Evolutionary conservation across 2,329 filamentous ascomycete species (phyloP).

Genomic region (Trichoderma aggressivum): DNA sequence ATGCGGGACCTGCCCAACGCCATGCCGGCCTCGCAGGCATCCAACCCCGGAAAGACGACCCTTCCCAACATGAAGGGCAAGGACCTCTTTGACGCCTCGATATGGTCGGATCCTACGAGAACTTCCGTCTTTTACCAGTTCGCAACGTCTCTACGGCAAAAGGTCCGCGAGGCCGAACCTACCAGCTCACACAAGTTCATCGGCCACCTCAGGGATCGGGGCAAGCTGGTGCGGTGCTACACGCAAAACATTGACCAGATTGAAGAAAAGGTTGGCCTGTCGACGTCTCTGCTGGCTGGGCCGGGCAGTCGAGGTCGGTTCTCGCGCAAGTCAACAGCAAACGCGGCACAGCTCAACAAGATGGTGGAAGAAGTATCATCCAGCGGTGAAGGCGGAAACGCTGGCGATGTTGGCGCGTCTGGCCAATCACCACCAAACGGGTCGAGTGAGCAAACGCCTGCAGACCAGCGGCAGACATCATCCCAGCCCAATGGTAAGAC

Average conservation of each 20-base stretch:
- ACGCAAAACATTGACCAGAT: conserved; percentile 75
- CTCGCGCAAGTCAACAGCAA: conserved; percentile 45
- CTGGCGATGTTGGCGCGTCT: neutral
- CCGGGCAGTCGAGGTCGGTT: conserved; percentile 61
- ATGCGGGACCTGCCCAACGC: conserved; percentile 40
- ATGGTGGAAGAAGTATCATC: conserved; percentile 37
- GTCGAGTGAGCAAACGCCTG: conserved; percentile 15
- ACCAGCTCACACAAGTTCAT: conserved; percentile 68
- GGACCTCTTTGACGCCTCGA: conserved; percentile 67
- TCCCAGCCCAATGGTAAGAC: conserved; percentile 2
- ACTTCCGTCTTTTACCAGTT: conserved; percentile 73
- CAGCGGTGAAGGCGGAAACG: conserved; percentile 18
- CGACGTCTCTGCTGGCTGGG: conserved; percentile 58
- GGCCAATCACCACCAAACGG: conserved; percentile 17
- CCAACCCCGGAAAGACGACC: conserved; percentile 31
- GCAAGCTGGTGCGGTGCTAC: conserved; percentile 68
- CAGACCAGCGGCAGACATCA: conserved; percentile 6
- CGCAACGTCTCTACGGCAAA: conserved; percentile 63
- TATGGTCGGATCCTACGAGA: conserved; percentile 65
- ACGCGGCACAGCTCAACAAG: conserved; percentile 33
- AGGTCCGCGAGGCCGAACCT: conserved; percentile 59
- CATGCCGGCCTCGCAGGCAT: conserved; percentile 38
- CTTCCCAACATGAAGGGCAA: conserved; percentile 65
- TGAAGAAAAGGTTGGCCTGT: conserved; percentile 66
- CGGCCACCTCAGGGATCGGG: conserved; percentile 61